phyloP scores from a whole-genome alignment of 148 eudicot species.

The Silene latifolia region DNA sequence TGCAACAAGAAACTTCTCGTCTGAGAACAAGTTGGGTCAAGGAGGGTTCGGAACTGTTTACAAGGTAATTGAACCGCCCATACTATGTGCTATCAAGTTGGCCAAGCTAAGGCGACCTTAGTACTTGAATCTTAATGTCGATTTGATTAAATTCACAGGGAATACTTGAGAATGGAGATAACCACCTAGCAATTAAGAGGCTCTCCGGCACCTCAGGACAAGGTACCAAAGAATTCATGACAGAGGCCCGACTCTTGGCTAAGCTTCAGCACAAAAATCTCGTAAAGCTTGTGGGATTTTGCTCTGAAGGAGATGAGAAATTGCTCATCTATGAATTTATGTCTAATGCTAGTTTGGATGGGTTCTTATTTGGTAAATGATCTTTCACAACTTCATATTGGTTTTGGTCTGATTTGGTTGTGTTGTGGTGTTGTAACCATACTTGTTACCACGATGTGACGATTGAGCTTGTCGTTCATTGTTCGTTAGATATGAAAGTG shows the following conservation, averaged over 20 bases:
- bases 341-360: constrained; percentile 63
- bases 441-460: too few species aligned
- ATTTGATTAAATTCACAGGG: constrained; percentile 21
- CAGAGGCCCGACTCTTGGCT: constrained; percentile 54
- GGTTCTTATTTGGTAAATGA: constrained; percentile 49
- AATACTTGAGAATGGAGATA: constrained; percentile 40
- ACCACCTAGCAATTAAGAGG: constrained; percentile 55
- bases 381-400: too few species aligned
- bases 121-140: neutral
- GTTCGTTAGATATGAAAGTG: too few species aligned
- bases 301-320: constrained; percentile 71
- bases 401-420: too few species aligned
- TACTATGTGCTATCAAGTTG: too few species aligned
- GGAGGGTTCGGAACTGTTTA: constrained; percentile 75
- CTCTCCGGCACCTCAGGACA: constrained; percentile 50
- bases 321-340: constrained; percentile 68
- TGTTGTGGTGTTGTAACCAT: too few species aligned
- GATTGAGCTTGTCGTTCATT: too few species aligned
- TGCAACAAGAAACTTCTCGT: constrained; percentile 21
- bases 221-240: constrained; percentile 68
- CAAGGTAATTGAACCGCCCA: constrained; percentile 2
- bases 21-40: constrained; percentile 48
- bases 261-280: constrained; percentile 74
- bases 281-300: constrained; percentile 68
- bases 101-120: neutral